Conservation (phyloP, 768 basidiomycete species). For the Scleroderma citrinum region DNA sequence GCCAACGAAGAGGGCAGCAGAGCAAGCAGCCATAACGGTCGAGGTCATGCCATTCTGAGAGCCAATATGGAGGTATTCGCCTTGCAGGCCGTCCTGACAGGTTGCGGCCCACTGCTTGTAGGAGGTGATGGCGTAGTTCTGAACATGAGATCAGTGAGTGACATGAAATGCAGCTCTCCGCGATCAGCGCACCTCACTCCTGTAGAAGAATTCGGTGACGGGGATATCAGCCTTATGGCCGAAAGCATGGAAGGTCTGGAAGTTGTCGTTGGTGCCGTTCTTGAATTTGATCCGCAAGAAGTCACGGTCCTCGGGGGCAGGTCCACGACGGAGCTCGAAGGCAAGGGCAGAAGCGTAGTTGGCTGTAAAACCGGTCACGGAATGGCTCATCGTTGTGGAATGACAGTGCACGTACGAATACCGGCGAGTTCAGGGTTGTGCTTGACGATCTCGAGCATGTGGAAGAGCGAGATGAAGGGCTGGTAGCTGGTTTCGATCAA, state of each 20-base stretch:
- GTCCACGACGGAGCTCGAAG: conserved; percentile 73
- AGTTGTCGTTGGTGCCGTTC: conserved; percentile 66
- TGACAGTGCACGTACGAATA: conserved; percentile 48
- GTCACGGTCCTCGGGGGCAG: conserved; percentile 70
- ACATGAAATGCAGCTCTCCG: not conserved
- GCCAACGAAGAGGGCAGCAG: conserved; percentile 33
- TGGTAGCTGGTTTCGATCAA: conserved; percentile 82
- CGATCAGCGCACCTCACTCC: conserved; percentile 51
- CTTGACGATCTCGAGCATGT: conserved; percentile 58
- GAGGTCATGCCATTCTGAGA: conserved; percentile 26
- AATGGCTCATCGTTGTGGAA: not conserved
- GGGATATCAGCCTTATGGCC: conserved; percentile 72
- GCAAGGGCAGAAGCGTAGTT: conserved; percentile 68
- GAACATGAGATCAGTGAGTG: not conserved
- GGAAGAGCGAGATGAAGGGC: conserved; percentile 86
- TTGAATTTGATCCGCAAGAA: conserved; percentile 82
- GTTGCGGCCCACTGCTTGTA: conserved; percentile 40
- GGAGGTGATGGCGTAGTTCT: conserved; percentile 40
- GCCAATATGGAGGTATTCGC: conserved; percentile 20
- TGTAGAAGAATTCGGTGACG: conserved; percentile 81
- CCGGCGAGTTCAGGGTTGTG: conserved; percentile 53
- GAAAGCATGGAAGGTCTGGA: conserved; percentile 67
- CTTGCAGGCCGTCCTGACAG: conserved; percentile 27
- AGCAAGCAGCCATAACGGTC: conserved; percentile 29
- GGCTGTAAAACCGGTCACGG: conserved; percentile 36